These are phyloP conservation scores for Ceratobasidium sp. DNA, from an alignment of 1,284 basidiomycete genomes.

Conservation along the genomic window DNA sequence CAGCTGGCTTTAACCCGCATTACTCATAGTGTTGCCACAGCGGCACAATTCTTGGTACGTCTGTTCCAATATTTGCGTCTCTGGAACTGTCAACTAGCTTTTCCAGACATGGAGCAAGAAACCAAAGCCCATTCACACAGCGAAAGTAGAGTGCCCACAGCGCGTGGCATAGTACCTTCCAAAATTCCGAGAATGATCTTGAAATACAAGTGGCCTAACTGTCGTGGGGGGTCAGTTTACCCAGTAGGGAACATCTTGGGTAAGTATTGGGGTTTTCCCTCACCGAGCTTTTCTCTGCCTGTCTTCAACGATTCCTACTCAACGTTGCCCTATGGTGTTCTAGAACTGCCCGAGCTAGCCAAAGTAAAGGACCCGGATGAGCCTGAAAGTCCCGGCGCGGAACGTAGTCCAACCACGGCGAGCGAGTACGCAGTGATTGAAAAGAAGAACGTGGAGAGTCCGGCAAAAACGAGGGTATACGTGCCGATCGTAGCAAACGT, in stretches of 20 bases:
- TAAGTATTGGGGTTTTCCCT: too few species aligned
- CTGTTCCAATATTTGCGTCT: neutral
- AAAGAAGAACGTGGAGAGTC: slow-evolving; percentile 33
- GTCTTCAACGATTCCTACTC: neutral
- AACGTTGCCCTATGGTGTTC: neutral
- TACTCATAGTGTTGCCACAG: slow-evolving; percentile 36
- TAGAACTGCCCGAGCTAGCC: slow-evolving; percentile 39
- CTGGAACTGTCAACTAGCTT: too few species aligned
- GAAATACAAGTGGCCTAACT: slow-evolving; percentile 29
- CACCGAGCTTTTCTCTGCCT: too few species aligned
- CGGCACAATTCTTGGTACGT: slow-evolving; percentile 38
- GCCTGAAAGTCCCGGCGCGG: slow-evolving; percentile 40
- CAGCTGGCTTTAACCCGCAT: neutral
- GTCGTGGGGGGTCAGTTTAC: neutral
- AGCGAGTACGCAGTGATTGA: slow-evolving; percentile 38
- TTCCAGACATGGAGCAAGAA: slow-evolving; percentile 45
- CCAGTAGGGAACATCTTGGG: slow-evolving; percentile 43
- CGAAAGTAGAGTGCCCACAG: neutral
- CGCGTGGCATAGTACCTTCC: slow-evolving; percentile 25
- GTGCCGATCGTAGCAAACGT: slow-evolving; percentile 41
- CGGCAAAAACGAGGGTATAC: slow-evolving; percentile 12
- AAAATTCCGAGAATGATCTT: slow-evolving; percentile 27
- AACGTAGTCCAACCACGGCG: slow-evolving; percentile 31
- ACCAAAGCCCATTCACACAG: neutral
- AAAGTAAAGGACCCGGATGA: slow-evolving; percentile 41